phyloP scores from a whole-genome alignment of 225 moss, liverwort and hornwort species.

The Marchantia polymorpha region DNA sequence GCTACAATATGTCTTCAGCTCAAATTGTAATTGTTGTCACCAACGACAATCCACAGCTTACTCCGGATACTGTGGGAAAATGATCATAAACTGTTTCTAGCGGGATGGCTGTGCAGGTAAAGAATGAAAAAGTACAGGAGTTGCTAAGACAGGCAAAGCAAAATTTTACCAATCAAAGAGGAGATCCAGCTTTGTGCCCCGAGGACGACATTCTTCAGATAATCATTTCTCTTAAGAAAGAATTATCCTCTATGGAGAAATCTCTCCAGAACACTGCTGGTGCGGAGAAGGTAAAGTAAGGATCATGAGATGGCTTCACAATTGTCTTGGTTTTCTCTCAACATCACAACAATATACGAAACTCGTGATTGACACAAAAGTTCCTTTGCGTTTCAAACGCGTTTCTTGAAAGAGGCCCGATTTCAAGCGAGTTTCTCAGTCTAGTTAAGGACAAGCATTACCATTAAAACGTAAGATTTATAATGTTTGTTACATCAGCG shows the following conservation, averaged over 20 bases:
- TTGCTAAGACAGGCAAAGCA: constrained; percentile 32
- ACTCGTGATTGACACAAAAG: neutral
- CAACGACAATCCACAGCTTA: too few relatives aligned
- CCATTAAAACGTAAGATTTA: too few relatives aligned
- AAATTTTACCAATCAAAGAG: constrained; percentile 28
- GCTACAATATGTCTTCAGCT: too few relatives aligned
- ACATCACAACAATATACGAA: too few relatives aligned
- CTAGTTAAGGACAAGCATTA: too few relatives aligned
- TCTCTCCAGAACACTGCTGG: constrained; percentile 46
- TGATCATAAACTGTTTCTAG: neutral
- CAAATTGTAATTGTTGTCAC: too few relatives aligned
- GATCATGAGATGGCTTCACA: neutral
- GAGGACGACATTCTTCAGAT: constrained; percentile 35
- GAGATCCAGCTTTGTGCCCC: constrained; percentile 25
- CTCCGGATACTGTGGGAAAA: too few relatives aligned
- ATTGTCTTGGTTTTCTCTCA: neutral
- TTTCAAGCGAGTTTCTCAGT: too few relatives aligned
- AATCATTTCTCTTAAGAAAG: constrained; percentile 36
- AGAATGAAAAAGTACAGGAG: constrained; percentile 29
- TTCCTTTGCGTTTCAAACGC: neutral
- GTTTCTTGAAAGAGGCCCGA: too few relatives aligned
- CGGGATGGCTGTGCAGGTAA: constrained; percentile 38
- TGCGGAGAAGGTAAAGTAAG: constrained; percentile 51
- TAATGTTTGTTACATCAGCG: too few relatives aligned
- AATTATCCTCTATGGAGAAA: constrained; percentile 51